phyloP scores from a whole-genome alignment of 2,329 filamentous ascomycete genomes.

The Talaromyces sp. region DNA sequence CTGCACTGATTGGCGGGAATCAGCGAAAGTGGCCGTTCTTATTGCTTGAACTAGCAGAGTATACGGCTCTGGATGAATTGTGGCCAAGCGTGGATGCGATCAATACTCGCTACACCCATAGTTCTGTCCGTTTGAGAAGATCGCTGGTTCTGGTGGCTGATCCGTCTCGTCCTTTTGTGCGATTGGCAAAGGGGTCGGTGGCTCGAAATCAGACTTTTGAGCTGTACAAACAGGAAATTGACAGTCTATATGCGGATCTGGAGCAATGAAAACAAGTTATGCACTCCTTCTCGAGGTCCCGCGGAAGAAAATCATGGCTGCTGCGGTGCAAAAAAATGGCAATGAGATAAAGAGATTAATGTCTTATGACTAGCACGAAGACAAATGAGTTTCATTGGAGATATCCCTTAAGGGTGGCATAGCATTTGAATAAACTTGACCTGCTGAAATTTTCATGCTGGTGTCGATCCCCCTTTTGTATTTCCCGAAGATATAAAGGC shows the following conservation, averaged over 20 bases:
- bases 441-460: too few relatives aligned
- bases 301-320: too few relatives aligned
- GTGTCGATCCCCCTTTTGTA: too few relatives aligned
- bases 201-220: conserved; percentile 9
- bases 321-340: too few relatives aligned
- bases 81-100: conserved; percentile 6
- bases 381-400: too few relatives aligned
- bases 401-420: too few relatives aligned
- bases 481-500: too few relatives aligned
- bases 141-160: conserved; percentile 2
- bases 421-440: too few relatives aligned
- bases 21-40: conserved; percentile 20
- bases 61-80: not conserved
- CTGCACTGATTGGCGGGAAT: conserved; percentile 22
- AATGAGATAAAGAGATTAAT: too few relatives aligned
- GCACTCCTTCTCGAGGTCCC: too few relatives aligned
- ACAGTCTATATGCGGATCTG: conserved; percentile 4
- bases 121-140: conserved; percentile 9
- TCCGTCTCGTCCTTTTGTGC: conserved; percentile 6
- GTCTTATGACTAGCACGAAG: too few relatives aligned
- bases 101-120: conserved; percentile 1
- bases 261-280: too few relatives aligned
- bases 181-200: conserved; percentile 8
- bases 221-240: conserved; percentile 6
- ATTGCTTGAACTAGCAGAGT: conserved; percentile 18